Evolutionary conservation across 2,329 filamentous ascomycete species (phyloP).

Genomic region (Phialophora verrucosa): DNA sequence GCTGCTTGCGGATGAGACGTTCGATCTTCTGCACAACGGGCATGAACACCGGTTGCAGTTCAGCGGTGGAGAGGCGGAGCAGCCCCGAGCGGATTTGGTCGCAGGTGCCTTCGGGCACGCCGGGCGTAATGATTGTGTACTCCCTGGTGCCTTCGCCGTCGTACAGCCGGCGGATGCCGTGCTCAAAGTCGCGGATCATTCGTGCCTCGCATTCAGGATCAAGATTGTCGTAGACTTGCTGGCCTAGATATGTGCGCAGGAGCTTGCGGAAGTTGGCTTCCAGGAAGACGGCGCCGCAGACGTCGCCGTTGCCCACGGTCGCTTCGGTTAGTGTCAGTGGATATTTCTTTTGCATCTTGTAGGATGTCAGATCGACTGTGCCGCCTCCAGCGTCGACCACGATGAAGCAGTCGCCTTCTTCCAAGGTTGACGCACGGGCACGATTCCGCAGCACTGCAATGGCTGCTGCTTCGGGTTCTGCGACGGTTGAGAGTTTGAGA

Average conservation of each 20-base stretch:
- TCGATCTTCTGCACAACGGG: slow-evolving; percentile 1
- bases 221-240: background rate
- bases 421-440: background rate
- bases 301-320: background rate
- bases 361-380: slow-evolving; percentile 2
- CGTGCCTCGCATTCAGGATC: background rate
- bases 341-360: slow-evolving; percentile 5
- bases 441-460: background rate
- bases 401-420: slow-evolving; percentile 3
- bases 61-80: background rate
- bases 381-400: slow-evolving; percentile 1
- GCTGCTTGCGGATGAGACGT: background rate
- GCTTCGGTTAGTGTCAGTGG: background rate
- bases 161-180: background rate
- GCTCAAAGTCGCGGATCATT: background rate
- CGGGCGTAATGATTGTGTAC: background rate
- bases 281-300: slow-evolving; percentile 2
- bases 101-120: background rate
- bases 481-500: background rate
- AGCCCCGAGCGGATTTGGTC: background rate
- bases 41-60: slow-evolving; percentile 1
- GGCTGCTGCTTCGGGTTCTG: slow-evolving; percentile 1
- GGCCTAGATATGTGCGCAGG: background rate
- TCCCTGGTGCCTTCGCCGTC: background rate
- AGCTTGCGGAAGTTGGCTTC: slow-evolving; percentile 3